Evolutionary conservation across 176 grass and related monocot genomes (phyloP).

Genomic region (Miscanthus lutarioriparius): DNA sequence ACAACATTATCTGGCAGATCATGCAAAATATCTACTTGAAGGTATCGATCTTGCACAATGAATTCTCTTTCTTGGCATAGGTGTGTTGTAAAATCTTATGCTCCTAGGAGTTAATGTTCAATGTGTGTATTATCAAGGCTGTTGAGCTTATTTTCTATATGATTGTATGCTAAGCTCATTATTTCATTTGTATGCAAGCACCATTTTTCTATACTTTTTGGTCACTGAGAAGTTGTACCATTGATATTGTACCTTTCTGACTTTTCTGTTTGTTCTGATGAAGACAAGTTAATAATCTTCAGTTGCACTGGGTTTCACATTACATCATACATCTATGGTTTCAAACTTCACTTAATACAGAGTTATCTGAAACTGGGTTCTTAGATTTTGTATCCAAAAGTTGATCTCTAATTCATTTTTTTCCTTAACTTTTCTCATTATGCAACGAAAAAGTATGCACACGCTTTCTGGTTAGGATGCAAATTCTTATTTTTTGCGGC

Average conservation of each 20-base stretch:
- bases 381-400: background rate
- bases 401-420: background rate
- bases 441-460: background rate
- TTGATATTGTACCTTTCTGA: background rate
- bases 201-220: no score
- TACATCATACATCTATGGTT: background rate
- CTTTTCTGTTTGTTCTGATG: constrained; percentile 25
- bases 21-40: constrained; percentile 57
- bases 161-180: background rate
- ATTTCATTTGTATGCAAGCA: background rate
- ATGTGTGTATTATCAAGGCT: background rate
- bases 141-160: constrained; percentile 33
- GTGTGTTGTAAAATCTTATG: background rate
- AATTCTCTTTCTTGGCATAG: background rate
- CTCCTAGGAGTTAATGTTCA: background rate
- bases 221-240: background rate
- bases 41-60: constrained; percentile 19
- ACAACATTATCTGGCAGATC: constrained; percentile 47
- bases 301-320: background rate
- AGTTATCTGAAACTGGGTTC: background rate
- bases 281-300: constrained; percentile 19
- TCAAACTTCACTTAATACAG: constrained; percentile 7
- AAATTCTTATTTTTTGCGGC: background rate
- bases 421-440: background rate
- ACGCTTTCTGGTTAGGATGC: constrained; percentile 11